phyloP scores from a whole-genome alignment of 1,284 basidiomycete species.

The Leccinum griseonigrum region DNA sequence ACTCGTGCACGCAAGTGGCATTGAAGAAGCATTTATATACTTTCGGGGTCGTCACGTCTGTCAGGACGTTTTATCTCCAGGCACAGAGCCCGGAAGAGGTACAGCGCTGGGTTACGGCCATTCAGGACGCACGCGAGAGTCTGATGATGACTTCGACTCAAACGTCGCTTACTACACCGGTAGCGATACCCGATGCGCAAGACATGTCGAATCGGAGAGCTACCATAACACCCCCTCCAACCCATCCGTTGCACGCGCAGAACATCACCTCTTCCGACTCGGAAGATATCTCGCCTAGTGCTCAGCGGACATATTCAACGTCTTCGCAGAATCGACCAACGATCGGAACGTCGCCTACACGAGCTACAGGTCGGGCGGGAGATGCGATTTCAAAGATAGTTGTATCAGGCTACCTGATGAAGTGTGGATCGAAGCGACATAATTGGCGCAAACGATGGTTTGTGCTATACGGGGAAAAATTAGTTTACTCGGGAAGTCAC shows the following conservation, averaged over 20 bases:
- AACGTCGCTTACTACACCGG: constrained; percentile 45
- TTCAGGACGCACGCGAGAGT: constrained; percentile 75
- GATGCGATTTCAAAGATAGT: constrained; percentile 73
- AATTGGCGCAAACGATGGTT: constrained; percentile 97
- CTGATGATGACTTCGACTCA: constrained; percentile 61
- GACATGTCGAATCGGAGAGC: constrained; percentile 27
- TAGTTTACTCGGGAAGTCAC: constrained; percentile 84
- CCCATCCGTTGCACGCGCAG: constrained; percentile 32
- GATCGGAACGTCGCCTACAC: constrained; percentile 41
- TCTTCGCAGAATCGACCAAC: constrained; percentile 43
- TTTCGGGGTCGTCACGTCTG: constrained; percentile 90
- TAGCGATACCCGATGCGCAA: constrained; percentile 48
- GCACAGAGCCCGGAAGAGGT: constrained; percentile 73
- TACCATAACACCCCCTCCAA: constrained; percentile 46
- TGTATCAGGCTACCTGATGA: constrained; percentile 92
- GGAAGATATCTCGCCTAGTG: constrained; percentile 58
- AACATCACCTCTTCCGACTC: constrained; percentile 72
- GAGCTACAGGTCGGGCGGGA: constrained; percentile 20
- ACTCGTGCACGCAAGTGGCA: constrained; percentile 85
- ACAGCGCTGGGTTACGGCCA: constrained; percentile 80
- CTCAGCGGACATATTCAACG: constrained; percentile 35
- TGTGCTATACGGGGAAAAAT: constrained; percentile 75
- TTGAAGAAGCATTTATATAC: constrained; percentile 90
- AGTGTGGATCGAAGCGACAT: constrained; percentile 89
- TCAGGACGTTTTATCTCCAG: constrained; percentile 92